Evolutionary conservation across 257 asterid species (phyloP).

Genomic region (Plantago ovata): DNA sequence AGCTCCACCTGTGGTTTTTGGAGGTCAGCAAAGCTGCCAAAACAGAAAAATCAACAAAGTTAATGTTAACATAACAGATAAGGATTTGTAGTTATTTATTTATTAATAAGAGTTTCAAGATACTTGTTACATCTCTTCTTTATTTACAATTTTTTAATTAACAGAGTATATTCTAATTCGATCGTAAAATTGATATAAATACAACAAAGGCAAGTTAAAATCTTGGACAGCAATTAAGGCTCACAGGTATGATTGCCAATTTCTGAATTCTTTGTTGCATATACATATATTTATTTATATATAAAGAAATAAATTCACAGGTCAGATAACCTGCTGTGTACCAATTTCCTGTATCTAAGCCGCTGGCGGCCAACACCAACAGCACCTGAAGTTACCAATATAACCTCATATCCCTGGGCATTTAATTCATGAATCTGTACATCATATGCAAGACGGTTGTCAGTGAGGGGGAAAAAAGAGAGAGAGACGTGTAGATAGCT

Average conservation of each 20-base stretch:
- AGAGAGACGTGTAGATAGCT: constrained; percentile 8
- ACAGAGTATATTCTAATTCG: too few relatives aligned
- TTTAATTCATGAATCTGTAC: constrained; percentile 86
- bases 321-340: constrained; percentile 79
- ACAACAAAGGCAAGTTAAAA: neutral
- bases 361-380: constrained; percentile 97
- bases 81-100: neutral
- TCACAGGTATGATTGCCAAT: too few relatives aligned
- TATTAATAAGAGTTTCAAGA: neutral
- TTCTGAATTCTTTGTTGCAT: too few relatives aligned
- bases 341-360: constrained; percentile 67
- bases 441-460: constrained; percentile 21
- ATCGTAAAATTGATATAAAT: neutral
- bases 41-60: constrained; percentile 1
- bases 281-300: too few relatives aligned
- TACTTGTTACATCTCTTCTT: neutral
- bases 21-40: constrained; percentile 87
- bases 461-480: constrained; percentile 15
- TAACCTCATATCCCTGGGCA: constrained; percentile 80
- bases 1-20: constrained; percentile 97
- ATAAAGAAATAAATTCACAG: constrained; percentile 3
- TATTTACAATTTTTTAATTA: too few relatives aligned
- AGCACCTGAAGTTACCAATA: constrained; percentile 97
- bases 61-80: neutral
- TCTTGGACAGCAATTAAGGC: neutral